A percentile compares a stretch with the other conserved stretches of the same genome.
Conservation (phyloP, 176 grass and related monocot genomes). For the Zea luxurians region DNA sequence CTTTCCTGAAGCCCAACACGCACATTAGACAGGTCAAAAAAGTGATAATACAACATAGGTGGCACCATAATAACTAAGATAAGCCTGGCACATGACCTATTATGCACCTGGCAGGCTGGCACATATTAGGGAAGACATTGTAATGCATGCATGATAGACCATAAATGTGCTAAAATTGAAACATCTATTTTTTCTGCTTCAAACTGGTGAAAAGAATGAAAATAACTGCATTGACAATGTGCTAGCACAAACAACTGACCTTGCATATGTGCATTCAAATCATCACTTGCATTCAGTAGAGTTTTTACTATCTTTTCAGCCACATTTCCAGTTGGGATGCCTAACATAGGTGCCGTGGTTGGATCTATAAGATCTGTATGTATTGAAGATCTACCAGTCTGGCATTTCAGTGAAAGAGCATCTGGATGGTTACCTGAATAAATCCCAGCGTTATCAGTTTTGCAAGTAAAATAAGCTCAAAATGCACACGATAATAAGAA, state of each 20-base stretch:
- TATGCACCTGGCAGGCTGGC: neutral
- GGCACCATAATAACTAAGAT: neutral
- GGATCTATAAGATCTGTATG: constrained; percentile 29
- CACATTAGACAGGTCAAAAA: constrained; percentile 19
- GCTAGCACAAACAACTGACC: constrained; percentile 46
- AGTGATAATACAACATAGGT: neutral
- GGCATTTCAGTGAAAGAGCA: constrained; percentile 19
- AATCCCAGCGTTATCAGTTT: constrained; percentile 7
- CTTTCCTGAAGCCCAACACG: neutral
- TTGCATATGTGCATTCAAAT: constrained; percentile 38
- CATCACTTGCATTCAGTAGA: constrained; percentile 18
- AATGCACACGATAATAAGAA: neutral
- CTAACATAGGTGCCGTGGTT: constrained; percentile 13
- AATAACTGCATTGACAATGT: constrained; percentile 21
- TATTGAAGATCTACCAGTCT: constrained; percentile 18
- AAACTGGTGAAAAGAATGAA: neutral
- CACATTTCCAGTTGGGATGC: constrained; percentile 15
- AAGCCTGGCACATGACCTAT: constrained; percentile 10
- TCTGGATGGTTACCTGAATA: constrained; percentile 38
- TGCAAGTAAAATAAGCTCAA: constrained; percentile 15
- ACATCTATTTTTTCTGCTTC: neutral
- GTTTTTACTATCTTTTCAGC: constrained; percentile 2
- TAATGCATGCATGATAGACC: neutral
- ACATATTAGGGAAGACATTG: constrained; percentile 7
- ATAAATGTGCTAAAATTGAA: neutral